These are phyloP conservation scores for Suhomyces sp. DNA, from an alignment of 805 yeast species.

Conservation along the genomic window DNA sequence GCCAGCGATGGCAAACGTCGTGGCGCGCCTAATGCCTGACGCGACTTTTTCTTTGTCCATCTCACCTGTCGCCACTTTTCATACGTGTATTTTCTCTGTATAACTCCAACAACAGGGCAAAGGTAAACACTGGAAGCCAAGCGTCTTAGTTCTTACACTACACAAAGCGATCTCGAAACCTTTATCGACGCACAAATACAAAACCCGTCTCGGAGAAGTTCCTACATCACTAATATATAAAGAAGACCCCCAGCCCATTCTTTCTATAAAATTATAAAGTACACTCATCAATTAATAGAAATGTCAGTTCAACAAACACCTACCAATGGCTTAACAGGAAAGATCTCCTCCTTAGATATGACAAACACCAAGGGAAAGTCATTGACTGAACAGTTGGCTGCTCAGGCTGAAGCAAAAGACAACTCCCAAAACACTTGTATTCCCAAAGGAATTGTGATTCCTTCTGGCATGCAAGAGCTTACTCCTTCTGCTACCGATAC, in stretches of 20 bases:
- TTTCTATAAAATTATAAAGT: neutral
- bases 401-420: conserved; percentile 37
- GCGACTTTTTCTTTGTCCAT: neutral
- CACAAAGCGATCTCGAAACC: neutral
- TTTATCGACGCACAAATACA: neutral
- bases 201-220: conserved; percentile 1
- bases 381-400: conserved; percentile 43
- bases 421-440: conserved; percentile 18
- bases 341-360: conserved; percentile 41
- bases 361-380: conserved; percentile 30
- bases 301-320: conserved; percentile 65
- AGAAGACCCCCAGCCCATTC: neutral
- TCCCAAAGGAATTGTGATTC: conserved; percentile 17
- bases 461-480: conserved; percentile 16
- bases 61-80: neutral
- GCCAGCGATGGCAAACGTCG: neutral
- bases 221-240: neutral
- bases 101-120: conserved; percentile 1
- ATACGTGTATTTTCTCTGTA: neutral
- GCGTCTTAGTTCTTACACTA: neutral
- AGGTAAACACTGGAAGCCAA: neutral
- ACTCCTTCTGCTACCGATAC: conserved; percentile 20
- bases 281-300: neutral
- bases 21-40: neutral
- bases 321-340: conserved; percentile 45